phyloP scores from a whole-genome alignment of 306 rosid species.

The Cucurbita maxima region DNA sequence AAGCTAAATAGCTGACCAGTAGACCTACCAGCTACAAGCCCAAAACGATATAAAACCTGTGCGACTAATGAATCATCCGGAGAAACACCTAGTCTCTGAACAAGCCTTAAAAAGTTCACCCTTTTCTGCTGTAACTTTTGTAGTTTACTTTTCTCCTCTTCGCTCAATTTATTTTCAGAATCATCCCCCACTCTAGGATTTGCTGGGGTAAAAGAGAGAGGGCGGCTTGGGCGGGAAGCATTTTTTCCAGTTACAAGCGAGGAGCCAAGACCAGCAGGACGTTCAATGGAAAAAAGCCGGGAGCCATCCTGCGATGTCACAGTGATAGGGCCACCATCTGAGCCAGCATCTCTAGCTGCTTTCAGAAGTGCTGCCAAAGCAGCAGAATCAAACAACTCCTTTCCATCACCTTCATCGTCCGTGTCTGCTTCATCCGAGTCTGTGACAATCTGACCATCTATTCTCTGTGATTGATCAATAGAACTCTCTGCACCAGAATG shows the following conservation, averaged over 20 bases:
- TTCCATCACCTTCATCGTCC: conserved; percentile 76
- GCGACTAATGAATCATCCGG: conserved; percentile 69
- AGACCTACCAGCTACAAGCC: conserved; percentile 61
- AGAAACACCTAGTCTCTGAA: conserved; percentile 65
- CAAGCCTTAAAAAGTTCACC: conserved; percentile 62
- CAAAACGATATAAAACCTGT: conserved; percentile 72
- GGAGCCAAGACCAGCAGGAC: conserved; percentile 94
- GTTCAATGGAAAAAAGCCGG: conserved; percentile 87
- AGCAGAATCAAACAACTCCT: conserved; percentile 84
- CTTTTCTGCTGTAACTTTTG: conserved; percentile 64
- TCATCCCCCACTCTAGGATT: conserved; percentile 22
- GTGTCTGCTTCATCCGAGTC: conserved; percentile 78
- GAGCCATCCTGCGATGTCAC: conserved; percentile 80
- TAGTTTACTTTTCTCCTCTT: conserved; percentile 62
- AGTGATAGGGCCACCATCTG: conserved; percentile 65
- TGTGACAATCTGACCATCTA: conserved; percentile 79
- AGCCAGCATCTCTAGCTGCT: conserved; percentile 66
- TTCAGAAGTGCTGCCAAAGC: conserved; percentile 87
- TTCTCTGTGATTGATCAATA: conserved; percentile 37
- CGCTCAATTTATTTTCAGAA: conserved; percentile 48
- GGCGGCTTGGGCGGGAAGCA: conserved; percentile 38
- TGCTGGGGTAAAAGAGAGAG: conserved; percentile 33
- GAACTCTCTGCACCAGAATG: conserved; percentile 39
- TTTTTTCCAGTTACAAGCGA: conserved; percentile 62
- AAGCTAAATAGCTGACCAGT: conserved; percentile 42